Evolutionary conservation across 306 rosid species (phyloP).

Genomic region (Quercus gilva): DNA sequence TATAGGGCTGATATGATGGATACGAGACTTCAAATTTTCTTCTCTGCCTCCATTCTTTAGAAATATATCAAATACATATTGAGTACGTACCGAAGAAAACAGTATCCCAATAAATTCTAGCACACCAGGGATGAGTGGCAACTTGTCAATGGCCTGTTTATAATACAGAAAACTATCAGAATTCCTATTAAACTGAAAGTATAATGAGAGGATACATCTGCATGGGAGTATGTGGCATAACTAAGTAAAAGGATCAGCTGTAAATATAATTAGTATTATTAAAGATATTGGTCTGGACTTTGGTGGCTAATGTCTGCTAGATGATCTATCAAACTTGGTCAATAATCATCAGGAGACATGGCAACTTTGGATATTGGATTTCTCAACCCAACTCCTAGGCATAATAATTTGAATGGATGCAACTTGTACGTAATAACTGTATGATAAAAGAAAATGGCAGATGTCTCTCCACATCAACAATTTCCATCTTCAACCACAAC

Average conservation of each 20-base stretch:
- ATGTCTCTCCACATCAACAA: neutral
- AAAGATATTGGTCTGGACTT: neutral
- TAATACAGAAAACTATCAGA: constrained; percentile 20
- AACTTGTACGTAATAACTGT: neutral
- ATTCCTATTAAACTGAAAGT: neutral
- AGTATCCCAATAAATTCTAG: constrained; percentile 76
- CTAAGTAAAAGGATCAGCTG: neutral
- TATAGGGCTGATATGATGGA: neutral
- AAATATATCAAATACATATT: constrained; percentile 9
- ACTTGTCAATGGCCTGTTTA: constrained; percentile 70
- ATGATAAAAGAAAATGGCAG: neutral
- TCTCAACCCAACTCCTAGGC: neutral
- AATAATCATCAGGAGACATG: neutral
- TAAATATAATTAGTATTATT: neutral
- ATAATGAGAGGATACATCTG: neutral
- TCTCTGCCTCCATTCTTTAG: no score
- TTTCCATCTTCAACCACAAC: neutral
- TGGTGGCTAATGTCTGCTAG: neutral
- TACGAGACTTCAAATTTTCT: no score
- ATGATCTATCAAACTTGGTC: neutral
- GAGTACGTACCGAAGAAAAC: constrained; percentile 61
- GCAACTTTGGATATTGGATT: neutral
- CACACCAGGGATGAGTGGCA: constrained; percentile 61
- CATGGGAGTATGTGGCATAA: neutral
- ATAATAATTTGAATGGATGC: neutral